Conservation (phyloP, 2,329 filamentous ascomycete species). For the Epichloe sp. region DNA sequence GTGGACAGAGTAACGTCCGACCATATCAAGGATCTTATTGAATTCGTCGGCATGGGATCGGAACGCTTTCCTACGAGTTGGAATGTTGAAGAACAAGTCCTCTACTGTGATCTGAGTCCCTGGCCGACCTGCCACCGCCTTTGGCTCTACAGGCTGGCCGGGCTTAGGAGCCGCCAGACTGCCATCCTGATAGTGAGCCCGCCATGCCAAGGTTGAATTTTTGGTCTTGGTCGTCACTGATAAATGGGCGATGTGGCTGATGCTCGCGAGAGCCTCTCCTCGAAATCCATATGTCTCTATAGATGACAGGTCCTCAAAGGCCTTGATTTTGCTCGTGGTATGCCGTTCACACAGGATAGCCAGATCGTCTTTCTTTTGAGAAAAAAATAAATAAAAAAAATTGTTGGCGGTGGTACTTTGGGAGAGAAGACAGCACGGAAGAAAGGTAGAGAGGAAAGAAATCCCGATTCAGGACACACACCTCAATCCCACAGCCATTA, state of each 20-base stretch:
- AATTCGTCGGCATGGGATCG: constrained; percentile 88
- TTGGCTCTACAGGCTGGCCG: constrained; percentile 75
- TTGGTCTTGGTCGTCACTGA: constrained; percentile 90
- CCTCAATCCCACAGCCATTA: constrained; percentile 91
- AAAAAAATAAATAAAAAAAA: not conserved
- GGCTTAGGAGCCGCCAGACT: constrained; percentile 73
- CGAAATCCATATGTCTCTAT: constrained; percentile 97
- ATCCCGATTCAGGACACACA: constrained; percentile 26
- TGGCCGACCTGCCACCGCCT: constrained; percentile 70
- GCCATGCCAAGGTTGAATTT: constrained; percentile 78
- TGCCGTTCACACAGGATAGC: constrained; percentile 89
- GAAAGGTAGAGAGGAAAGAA: not conserved
- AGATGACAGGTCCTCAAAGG: constrained; percentile 79
- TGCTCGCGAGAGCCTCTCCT: constrained; percentile 90
- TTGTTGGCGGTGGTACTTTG: not conserved
- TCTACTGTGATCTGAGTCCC: constrained; percentile 96
- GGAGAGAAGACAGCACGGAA: not conserved
- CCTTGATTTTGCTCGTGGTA: constrained; percentile 89
- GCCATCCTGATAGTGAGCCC: constrained; percentile 75
- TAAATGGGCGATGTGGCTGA: constrained; percentile 94
- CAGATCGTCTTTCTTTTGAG: constrained; percentile 67
- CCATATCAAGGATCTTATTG: constrained; percentile 92
- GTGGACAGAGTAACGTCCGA: constrained; percentile 87
- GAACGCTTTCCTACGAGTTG: constrained; percentile 77
- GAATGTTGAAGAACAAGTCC: constrained; percentile 94